phyloP scores from a whole-genome alignment of 2,329 filamentous ascomycete species.

The Cercospora sp. region DNA sequence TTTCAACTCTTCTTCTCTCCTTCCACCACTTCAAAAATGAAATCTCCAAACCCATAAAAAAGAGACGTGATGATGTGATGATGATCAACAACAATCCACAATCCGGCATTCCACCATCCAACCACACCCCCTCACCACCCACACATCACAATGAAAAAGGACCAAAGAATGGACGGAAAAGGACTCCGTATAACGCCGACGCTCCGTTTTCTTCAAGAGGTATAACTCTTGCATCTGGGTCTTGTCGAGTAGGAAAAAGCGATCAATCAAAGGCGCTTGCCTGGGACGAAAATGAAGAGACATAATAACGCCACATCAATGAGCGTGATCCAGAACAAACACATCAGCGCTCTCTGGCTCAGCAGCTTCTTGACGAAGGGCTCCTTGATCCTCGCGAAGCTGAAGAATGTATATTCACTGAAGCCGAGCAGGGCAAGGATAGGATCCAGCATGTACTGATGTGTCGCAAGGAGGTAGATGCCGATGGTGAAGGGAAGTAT shows the following conservation, averaged over 20 bases:
- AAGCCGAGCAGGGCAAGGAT: slow-evolving; percentile 83
- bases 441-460: slow-evolving; percentile 94
- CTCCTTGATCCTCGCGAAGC: slow-evolving; percentile 83
- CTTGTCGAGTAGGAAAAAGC: not conserved
- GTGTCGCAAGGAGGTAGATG: slow-evolving; percentile 83
- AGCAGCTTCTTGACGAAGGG: slow-evolving; percentile 84
- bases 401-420: slow-evolving; percentile 96
- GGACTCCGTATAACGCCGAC: not conserved
- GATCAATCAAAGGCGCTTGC: slow-evolving; percentile 65
- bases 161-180: not conserved
- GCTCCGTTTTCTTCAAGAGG: not conserved
- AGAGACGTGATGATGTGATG: not conserved
- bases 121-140: not conserved
- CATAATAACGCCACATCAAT: slow-evolving; percentile 80
- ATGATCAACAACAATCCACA: not conserved
- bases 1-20: not conserved
- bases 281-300: slow-evolving; percentile 92
- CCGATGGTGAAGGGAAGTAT: slow-evolving; percentile 91
- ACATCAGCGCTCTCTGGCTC: slow-evolving; percentile 78
- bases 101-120: not conserved
- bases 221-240: not conserved
- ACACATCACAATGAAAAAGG: not conserved
- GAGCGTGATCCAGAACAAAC: slow-evolving; percentile 71
- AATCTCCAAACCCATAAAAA: not conserved
- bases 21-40: not conserved